phyloP scores from a whole-genome alignment of 345 rosid genomes.

The Mercurialis annua region DNA sequence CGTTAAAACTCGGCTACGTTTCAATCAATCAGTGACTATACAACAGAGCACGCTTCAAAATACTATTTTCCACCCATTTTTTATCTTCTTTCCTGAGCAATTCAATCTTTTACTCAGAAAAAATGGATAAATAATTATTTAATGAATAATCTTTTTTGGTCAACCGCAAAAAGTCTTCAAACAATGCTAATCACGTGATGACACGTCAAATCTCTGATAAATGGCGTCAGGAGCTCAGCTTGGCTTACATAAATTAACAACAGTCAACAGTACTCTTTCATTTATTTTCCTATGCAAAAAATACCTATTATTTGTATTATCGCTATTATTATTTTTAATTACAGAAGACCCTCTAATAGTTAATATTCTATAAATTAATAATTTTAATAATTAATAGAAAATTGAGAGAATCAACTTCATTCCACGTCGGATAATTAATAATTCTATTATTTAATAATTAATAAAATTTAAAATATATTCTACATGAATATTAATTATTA shows the following conservation, averaged over 20 bases:
- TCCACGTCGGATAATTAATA: no score
- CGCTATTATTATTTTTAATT: no score
- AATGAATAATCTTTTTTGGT: background rate
- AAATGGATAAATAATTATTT: background rate
- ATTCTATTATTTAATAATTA: no score
- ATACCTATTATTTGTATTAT: background rate
- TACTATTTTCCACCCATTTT: background rate
- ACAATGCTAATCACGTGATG: conserved; percentile 17
- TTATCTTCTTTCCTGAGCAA: conserved; percentile 7
- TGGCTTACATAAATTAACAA: background rate
- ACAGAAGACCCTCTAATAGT: no score
- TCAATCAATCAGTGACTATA: background rate
- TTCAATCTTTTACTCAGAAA: background rate
- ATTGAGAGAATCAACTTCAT: no score
- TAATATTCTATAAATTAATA: no score
- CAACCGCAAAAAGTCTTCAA: conserved; percentile 1
- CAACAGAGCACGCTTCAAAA: background rate
- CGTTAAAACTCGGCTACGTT: background rate
- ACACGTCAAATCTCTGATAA: conserved; percentile 17
- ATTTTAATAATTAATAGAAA: no score
- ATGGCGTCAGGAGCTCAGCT: background rate
- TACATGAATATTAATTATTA: no score
- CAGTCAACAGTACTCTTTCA: conserved; percentile 10
- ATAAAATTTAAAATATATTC: no score
- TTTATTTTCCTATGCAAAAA: background rate